phyloP scores from a whole-genome alignment of 352 stramenopile species.

The Globisporangium canariense region DNA sequence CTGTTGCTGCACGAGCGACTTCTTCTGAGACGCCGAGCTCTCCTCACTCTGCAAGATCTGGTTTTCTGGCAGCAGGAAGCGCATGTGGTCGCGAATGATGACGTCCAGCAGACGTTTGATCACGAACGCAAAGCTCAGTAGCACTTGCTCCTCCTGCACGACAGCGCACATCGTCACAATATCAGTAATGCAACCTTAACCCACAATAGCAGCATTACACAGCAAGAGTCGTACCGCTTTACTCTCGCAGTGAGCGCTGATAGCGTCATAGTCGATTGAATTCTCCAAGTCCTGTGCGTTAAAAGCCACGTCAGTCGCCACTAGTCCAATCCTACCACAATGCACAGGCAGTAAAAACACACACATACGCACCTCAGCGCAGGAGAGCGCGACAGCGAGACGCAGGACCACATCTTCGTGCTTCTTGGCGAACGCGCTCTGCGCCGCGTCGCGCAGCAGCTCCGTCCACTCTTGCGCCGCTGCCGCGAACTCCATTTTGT shows the following conservation, averaged over 20 bases:
- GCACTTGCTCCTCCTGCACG: constrained; percentile 33
- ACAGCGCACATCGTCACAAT: neutral
- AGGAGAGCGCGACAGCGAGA: constrained; percentile 32
- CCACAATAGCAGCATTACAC: neutral
- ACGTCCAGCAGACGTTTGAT: constrained; percentile 44
- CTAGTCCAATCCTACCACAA: neutral
- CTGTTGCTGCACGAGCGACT: constrained; percentile 30
- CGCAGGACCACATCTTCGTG: constrained; percentile 28
- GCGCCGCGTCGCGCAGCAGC: constrained; percentile 28
- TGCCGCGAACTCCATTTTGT: constrained; percentile 22
- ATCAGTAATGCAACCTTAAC: neutral
- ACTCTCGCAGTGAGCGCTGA: constrained; percentile 10
- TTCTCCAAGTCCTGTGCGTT: constrained; percentile 4
- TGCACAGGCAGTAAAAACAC: neutral
- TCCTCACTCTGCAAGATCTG: neutral
- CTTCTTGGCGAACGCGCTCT: constrained; percentile 22
- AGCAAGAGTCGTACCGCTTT: constrained; percentile 14
- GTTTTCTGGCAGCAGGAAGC: constrained; percentile 39
- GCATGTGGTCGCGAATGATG: constrained; percentile 45
- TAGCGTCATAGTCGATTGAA: constrained; percentile 8
- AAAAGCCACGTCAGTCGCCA: neutral
- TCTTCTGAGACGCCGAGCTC: constrained; percentile 24
- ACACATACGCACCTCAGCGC: constrained; percentile 1
- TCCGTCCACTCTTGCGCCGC: constrained; percentile 39
- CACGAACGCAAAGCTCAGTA: constrained; percentile 33